A percentile compares a stretch with the other conserved stretches of the same genome.
phyloP scores from a whole-genome alignment of 2,329 filamentous ascomycete species.

The Reticulascus tulasneorum region DNA sequence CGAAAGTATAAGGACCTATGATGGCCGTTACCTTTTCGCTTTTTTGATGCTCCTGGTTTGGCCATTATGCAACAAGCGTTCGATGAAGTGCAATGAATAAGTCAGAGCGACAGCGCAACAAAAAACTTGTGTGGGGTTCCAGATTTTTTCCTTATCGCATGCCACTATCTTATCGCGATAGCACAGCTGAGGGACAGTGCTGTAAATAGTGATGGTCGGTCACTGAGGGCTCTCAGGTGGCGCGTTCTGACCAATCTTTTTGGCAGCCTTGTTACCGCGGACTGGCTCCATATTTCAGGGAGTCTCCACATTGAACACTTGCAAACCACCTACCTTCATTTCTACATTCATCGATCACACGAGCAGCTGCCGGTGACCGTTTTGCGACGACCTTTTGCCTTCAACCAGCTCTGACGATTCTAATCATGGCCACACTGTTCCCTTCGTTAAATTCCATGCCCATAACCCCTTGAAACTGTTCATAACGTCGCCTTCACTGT shows the following conservation, averaged over 20 bases:
- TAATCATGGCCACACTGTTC: too few species aligned
- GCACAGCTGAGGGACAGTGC: background rate
- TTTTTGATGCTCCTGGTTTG: slow-evolving; percentile 20
- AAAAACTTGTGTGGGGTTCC: slow-evolving; percentile 7
- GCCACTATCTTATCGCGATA: slow-evolving; percentile 10
- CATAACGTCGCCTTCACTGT: too few species aligned
- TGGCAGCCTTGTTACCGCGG: too few species aligned
- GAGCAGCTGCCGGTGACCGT: slow-evolving; percentile 9
- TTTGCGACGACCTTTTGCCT: background rate
- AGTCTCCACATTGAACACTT: too few species aligned
- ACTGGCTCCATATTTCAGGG: too few species aligned
- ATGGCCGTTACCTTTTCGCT: slow-evolving; percentile 21
- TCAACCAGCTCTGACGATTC: too few species aligned
- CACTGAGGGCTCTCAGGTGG: background rate
- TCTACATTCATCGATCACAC: slow-evolving; percentile 8
- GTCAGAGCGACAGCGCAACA: background rate
- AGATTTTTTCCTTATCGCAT: slow-evolving; percentile 15
- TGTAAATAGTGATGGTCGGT: too few species aligned
- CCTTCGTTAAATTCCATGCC: too few species aligned
- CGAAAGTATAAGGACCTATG: background rate
- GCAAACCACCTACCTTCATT: too few species aligned
- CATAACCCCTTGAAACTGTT: too few species aligned
- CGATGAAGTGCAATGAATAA: slow-evolving; percentile 1
- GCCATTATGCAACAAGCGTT: slow-evolving; percentile 11
- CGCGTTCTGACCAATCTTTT: slow-evolving; percentile 9